Base-by-base conservation (phyloP, 2,329 filamentous ascomycete genomes). In the Colletotrichum limetticola region DNA sequence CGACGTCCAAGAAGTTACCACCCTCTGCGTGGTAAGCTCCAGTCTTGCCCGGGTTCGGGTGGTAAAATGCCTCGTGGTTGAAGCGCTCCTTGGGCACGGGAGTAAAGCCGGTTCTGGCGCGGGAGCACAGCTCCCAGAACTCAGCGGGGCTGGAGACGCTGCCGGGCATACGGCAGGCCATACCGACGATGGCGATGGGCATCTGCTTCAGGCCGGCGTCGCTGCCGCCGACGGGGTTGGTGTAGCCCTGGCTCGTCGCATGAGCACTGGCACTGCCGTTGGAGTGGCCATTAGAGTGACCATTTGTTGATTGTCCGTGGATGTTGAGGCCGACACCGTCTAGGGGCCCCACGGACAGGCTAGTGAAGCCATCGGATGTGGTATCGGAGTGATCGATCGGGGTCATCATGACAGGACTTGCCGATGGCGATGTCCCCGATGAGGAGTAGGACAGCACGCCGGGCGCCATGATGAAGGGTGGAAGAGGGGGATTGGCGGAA, bases 141-240 rank as follows among this genome's bases (percentile, higher is more conserved):
- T 86, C 83, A 7, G 82, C 81, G 5, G 83, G 80, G 9, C 79
- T 84, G 8, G 82, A 79, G 22, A 85, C 83, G 55, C 82, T 82
- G 5, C 86, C 85, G 0, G 86, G 84, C 59, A 87, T 79, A 28
- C 85, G 85, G 74, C 85, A 86, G 4, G 84, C 82, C 81, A 87
- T 86, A 74, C 86, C 86, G 22, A 87, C 80, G 28, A 87, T 83
- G 77, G 86, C 85, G 49, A 87, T 81, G 55, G 85, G 85, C 76
- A 83, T 80, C n/a, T 78, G 74, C 68, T 77, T 80, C 22, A 77
- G 75, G 58, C 68, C 71, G 16, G 71, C 68, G 22, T 74, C 71
- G 63, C 71, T 69, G n/a, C 60, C 72, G 28, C 70, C 28, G n/a
- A 71, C 72, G 1, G 70, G 70, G 66, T 61, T 68, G 66, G 59